Conservation (phyloP, 768 basidiomycete species). For the Lepiota brunneoincarnata region DNA sequence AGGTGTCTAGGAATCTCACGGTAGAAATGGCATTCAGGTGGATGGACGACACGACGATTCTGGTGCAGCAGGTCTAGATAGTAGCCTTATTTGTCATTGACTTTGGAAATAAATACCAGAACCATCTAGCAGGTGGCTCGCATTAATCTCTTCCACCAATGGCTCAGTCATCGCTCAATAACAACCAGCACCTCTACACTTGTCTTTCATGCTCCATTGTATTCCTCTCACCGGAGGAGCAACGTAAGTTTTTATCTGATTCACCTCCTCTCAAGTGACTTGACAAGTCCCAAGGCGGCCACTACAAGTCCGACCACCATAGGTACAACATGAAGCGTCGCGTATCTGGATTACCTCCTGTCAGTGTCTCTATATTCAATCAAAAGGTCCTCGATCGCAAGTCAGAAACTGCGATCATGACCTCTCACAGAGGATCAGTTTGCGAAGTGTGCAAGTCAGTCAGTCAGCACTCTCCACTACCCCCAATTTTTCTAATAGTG, state of each 20-base stretch:
- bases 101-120: not conserved
- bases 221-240: slow-evolving; percentile 78
- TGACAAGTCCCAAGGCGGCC: slow-evolving; percentile 49
- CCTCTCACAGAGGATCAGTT: slow-evolving; percentile 52
- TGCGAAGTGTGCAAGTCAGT: slow-evolving; percentile 88
- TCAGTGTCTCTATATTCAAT: slow-evolving; percentile 75
- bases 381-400: slow-evolving; percentile 83
- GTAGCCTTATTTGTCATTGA: not conserved
- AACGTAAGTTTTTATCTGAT: slow-evolving; percentile 49
- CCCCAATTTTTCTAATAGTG: not conserved
- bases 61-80: slow-evolving; percentile 33
- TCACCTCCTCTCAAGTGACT: not conserved
- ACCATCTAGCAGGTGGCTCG: too few species aligned
- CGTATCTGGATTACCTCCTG: slow-evolving; percentile 85
- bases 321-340: slow-evolving; percentile 98
- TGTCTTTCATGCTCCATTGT: slow-evolving; percentile 92
- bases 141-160: not conserved
- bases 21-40: slow-evolving; percentile 44
- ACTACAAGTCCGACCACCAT: slow-evolving; percentile 94
- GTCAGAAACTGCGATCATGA: slow-evolving; percentile 68
- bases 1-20: slow-evolving; percentile 43
- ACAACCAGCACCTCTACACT: slow-evolving; percentile 57
- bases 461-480: not conserved
- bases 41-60: slow-evolving; percentile 60
- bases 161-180: slow-evolving; percentile 5